Conservation (phyloP, 2,329 filamentous ascomycete genomes). For the Penicillium sp. region DNA sequence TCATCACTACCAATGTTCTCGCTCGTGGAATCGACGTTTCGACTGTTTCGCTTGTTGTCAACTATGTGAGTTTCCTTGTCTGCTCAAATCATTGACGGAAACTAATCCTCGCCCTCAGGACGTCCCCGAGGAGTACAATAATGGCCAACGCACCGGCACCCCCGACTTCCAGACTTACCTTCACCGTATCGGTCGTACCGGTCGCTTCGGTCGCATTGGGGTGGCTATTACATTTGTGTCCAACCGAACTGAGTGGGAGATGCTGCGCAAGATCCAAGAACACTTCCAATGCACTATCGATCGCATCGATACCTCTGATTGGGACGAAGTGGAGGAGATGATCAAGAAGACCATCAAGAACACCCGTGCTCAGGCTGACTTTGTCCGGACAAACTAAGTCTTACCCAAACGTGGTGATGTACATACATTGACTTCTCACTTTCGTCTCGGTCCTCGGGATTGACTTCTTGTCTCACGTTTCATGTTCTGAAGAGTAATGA, state of each 20-base stretch:
- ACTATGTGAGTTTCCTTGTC: conserved; percentile 61
- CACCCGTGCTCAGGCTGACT: conserved; percentile 41
- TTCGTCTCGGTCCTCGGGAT: neutral
- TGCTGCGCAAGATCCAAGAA: conserved; percentile 72
- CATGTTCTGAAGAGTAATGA: conserved; percentile 32
- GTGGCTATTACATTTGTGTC: conserved; percentile 94
- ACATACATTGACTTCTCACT: neutral
- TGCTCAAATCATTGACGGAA: neutral
- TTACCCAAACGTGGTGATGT: neutral
- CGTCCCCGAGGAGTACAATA: conserved; percentile 63
- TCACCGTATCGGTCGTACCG: conserved; percentile 94
- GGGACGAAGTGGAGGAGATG: conserved; percentile 81
- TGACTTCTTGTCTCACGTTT: conserved; percentile 1
- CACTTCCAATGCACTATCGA: conserved; percentile 79
- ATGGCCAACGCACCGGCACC: conserved; percentile 56
- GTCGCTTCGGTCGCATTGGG: conserved; percentile 92
- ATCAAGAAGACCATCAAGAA: conserved; percentile 76
- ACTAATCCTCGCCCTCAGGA: conserved; percentile 43
- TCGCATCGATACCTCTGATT: conserved; percentile 77
- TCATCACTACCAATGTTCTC: conserved; percentile 96
- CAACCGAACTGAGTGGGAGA: conserved; percentile 74
- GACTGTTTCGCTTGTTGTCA: conserved; percentile 95
- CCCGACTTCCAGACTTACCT: conserved; percentile 95
- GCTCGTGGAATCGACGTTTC: conserved; percentile 91
- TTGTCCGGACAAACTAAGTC: conserved; percentile 20